Percentiles rank a stretch among this genome's conserved stretches.
These are phyloP conservation scores for Cucumis hystrix DNA, from an alignment of 306 rosid genomes.

Conservation along the genomic window DNA sequence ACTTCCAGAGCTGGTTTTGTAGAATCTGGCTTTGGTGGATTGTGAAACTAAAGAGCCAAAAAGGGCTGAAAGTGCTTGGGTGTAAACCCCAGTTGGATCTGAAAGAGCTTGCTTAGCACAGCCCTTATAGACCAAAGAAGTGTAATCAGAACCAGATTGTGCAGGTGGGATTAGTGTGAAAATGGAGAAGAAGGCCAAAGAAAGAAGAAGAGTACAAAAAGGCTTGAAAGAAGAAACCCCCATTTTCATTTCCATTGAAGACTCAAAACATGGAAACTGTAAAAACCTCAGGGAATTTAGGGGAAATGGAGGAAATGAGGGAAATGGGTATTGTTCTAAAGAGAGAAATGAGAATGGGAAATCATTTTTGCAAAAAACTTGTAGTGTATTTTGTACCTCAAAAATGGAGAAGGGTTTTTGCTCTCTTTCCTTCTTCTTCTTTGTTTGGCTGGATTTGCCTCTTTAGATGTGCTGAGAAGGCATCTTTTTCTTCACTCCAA, in stretches of 20 bases:
- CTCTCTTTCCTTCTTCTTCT: neutral
- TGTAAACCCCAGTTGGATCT: conserved; percentile 78
- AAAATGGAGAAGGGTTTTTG: conserved; percentile 4
- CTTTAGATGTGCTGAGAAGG: conserved; percentile 1
- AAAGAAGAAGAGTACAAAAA: conserved; percentile 14
- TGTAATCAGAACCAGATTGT: conserved; percentile 49
- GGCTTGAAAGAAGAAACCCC: conserved; percentile 27
- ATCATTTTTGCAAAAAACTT: neutral
- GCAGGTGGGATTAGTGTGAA: conserved; percentile 21
- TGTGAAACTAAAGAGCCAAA: conserved; percentile 62
- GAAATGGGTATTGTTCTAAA: neutral
- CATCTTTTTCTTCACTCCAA: conserved; percentile 5
- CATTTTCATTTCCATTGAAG: neutral
- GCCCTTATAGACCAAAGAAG: conserved; percentile 72
- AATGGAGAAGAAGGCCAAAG: conserved; percentile 12
- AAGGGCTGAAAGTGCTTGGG: conserved; percentile 70
- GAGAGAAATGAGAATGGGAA: neutral
- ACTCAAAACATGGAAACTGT: conserved; percentile 9
- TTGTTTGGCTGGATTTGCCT: neutral
- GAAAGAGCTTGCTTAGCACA: conserved; percentile 70
- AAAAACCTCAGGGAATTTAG: neutral
- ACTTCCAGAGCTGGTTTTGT: conserved; percentile 48
- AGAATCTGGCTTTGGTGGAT: conserved; percentile 59
- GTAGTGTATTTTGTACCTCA: neutral
- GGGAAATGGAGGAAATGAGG: neutral